A percentile compares a stretch with the other conserved stretches of the same genome.
phyloP scores from a whole-genome alignment of 768 basidiomycete species.

The Suillus decipiens region DNA sequence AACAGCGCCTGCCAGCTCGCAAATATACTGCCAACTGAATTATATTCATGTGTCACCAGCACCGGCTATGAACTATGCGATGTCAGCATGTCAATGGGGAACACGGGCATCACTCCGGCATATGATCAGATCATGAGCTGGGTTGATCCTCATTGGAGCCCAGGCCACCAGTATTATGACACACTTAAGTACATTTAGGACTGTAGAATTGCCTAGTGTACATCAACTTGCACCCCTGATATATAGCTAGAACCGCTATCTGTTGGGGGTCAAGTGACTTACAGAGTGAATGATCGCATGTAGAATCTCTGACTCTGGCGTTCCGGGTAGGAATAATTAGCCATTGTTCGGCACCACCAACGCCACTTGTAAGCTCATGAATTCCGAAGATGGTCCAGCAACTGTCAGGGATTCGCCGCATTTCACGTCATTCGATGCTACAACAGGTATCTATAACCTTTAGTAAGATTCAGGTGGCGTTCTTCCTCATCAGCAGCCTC shows the following conservation, averaged over 20 bases:
- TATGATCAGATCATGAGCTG: background rate
- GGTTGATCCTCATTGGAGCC: background rate
- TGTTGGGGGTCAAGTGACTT: background rate
- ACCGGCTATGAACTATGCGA: background rate
- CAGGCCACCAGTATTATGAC: background rate
- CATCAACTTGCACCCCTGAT: background rate
- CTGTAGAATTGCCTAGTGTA: background rate
- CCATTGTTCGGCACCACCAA: background rate
- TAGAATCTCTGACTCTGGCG: background rate
- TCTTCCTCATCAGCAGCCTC: slow-evolving; percentile 38
- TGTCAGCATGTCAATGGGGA: background rate
- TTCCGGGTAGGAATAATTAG: background rate
- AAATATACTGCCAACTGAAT: background rate
- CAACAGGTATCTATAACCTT: slow-evolving; percentile 47
- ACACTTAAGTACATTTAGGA: background rate
- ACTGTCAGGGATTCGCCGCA: background rate
- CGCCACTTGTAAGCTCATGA: background rate
- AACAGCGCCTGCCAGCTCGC: background rate
- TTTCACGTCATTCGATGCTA: slow-evolving; percentile 16
- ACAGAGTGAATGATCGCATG: background rate
- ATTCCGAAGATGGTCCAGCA: background rate
- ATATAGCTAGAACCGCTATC: background rate
- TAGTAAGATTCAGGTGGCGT: slow-evolving; percentile 31
- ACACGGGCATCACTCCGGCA: background rate
- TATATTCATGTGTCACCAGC: background rate